A percentile compares a stretch with the other conserved stretches of the same genome.
phyloP scores from a whole-genome alignment of 2,329 filamentous ascomycete species.

The Chrysoporthe austroafricana region DNA sequence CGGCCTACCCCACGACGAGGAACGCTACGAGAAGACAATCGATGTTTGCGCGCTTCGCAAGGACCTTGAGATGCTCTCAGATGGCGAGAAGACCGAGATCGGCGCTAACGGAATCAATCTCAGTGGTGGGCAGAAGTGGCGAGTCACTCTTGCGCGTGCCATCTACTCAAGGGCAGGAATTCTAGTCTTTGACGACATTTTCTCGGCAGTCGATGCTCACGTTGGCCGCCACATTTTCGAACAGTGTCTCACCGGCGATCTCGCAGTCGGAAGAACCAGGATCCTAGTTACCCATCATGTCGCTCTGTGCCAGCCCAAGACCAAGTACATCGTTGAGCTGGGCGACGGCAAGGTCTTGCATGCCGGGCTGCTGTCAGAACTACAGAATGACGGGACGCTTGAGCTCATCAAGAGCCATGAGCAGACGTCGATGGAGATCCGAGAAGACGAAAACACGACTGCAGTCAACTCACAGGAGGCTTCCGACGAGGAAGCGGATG shows the following conservation, averaged over 20 bases:
- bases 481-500: constrained; percentile 47
- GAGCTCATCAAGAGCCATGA: constrained; percentile 62
- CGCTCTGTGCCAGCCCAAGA: constrained; percentile 68
- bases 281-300: constrained; percentile 84
- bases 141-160: constrained; percentile 77
- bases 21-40: constrained; percentile 72
- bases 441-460: constrained; percentile 55
- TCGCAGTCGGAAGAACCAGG: constrained; percentile 71
- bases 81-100: constrained; percentile 80
- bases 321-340: constrained; percentile 76
- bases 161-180: constrained; percentile 79
- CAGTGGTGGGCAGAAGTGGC: constrained; percentile 82
- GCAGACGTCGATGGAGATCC: constrained; percentile 47
- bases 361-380: constrained; percentile 67
- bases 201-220: constrained; percentile 81
- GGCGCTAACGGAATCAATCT: constrained; percentile 85
- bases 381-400: constrained; percentile 60
- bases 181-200: constrained; percentile 81
- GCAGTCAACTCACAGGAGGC: constrained; percentile 60
- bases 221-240: constrained; percentile 81
- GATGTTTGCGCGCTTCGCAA: constrained; percentile 74
- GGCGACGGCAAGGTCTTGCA: constrained; percentile 69
- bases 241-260: constrained; percentile 71
- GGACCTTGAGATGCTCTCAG: constrained; percentile 74
- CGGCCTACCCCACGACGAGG: constrained; percentile 69